Conservation (phyloP, 2,329 filamentous ascomycete genomes). For the Alternaria tenuissima region DNA sequence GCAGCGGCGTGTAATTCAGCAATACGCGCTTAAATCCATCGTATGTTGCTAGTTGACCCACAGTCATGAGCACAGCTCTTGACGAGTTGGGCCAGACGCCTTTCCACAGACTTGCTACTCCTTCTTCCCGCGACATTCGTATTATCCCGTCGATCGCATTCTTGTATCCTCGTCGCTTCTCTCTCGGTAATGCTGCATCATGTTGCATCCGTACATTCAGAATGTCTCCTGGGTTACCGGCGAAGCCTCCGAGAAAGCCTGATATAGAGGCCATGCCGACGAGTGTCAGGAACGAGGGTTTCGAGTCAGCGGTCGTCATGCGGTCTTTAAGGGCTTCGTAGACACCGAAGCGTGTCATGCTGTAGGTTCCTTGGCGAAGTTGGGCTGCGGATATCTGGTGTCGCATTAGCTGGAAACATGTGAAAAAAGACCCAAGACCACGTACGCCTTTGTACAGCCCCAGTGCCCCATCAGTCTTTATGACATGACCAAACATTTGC, state of each 20-base stretch:
- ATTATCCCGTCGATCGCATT: slow-evolving; percentile 86
- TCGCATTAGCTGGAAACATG: not conserved
- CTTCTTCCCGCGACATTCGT: slow-evolving; percentile 88
- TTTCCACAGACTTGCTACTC: slow-evolving; percentile 77
- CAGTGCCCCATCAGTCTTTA: slow-evolving; percentile 75
- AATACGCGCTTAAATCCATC: slow-evolving; percentile 80
- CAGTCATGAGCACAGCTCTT: slow-evolving; percentile 87
- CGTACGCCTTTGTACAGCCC: slow-evolving; percentile 85
- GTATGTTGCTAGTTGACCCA: slow-evolving; percentile 83
- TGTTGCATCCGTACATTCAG: slow-evolving; percentile 99
- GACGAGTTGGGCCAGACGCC: slow-evolving; percentile 85
- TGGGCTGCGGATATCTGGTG: slow-evolving; percentile 84
- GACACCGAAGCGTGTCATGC: slow-evolving; percentile 92
- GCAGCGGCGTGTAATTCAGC: slow-evolving; percentile 70
- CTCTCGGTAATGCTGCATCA: slow-evolving; percentile 76
- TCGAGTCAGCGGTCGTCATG: slow-evolving; percentile 60
- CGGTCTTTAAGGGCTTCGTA: slow-evolving; percentile 91
- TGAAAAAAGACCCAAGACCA: slow-evolving; percentile 6
- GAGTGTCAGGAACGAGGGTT: slow-evolving; percentile 77
- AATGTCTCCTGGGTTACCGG: slow-evolving; percentile 94
- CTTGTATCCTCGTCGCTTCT: slow-evolving; percentile 84
- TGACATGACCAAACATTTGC: slow-evolving; percentile 83
- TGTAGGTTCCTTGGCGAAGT: slow-evolving; percentile 91
- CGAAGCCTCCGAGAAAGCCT: slow-evolving; percentile 86
- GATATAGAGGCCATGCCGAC: slow-evolving; percentile 83